A percentile compares a stretch with the other conserved stretches of the same genome.
These are phyloP conservation scores for Floccularia luteovirens DNA, from an alignment of 768 basidiomycete genomes.

Conservation along the genomic window DNA sequence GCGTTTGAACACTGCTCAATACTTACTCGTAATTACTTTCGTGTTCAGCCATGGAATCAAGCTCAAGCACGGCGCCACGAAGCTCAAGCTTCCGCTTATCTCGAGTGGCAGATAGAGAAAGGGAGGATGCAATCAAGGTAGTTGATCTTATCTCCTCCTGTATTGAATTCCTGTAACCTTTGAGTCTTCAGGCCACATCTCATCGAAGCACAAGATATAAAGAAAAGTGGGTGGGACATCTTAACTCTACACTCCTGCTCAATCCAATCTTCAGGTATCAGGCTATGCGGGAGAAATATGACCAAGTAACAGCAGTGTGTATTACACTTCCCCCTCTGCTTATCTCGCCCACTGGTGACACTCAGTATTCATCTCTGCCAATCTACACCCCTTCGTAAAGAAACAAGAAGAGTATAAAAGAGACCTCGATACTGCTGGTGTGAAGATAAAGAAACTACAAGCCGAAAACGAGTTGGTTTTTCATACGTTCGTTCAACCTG, in stretches of 20 bases:
- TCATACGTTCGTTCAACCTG: neutral
- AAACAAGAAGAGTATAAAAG: constrained; percentile 26
- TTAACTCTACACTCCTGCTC: neutral
- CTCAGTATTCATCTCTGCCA: constrained; percentile 1
- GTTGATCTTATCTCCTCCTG: neutral
- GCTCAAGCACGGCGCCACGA: neutral
- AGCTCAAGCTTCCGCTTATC: neutral
- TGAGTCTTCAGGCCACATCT: neutral
- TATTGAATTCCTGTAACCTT: neutral
- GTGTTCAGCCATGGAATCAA: no score
- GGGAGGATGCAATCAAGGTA: constrained; percentile 1
- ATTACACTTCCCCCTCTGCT: neutral
- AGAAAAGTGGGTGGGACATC: constrained; percentile 3
- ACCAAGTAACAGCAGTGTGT: constrained; percentile 33
- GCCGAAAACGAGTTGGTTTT: constrained; percentile 41
- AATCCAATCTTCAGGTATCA: constrained; percentile 27
- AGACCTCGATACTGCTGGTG: constrained; percentile 29
- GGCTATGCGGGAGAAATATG: constrained; percentile 35
- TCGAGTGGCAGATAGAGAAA: neutral
- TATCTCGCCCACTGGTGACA: neutral
- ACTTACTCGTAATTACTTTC: no score
- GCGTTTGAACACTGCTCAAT: no score
- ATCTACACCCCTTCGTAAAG: constrained; percentile 12
- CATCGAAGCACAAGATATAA: constrained; percentile 3
- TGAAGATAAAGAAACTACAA: constrained; percentile 35